phyloP scores from a whole-genome alignment of 768 basidiomycete genomes.

The Galerina sulciceps region DNA sequence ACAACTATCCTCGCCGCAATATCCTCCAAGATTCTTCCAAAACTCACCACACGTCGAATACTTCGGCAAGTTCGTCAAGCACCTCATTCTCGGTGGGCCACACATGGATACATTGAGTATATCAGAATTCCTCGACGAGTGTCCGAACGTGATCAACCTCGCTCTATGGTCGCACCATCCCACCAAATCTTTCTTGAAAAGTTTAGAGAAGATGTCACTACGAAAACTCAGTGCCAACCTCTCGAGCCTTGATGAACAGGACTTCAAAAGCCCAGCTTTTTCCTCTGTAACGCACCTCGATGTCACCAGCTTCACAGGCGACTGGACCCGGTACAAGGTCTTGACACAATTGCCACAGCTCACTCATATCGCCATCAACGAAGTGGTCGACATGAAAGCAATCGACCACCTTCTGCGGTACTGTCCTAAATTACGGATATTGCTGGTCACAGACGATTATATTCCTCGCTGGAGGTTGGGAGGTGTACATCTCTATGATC shows the following conservation, averaged over 20 bases:
- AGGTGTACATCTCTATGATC: background rate
- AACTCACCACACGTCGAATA: background rate
- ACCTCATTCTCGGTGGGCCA: conserved; percentile 14
- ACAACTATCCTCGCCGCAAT: background rate
- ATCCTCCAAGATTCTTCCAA: background rate
- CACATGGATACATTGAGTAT: background rate
- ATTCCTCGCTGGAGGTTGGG: background rate
- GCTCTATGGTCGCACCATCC: conserved; percentile 3
- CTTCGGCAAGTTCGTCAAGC: conserved; percentile 8
- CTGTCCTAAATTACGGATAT: background rate
- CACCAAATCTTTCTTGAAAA: background rate
- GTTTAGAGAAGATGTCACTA: background rate
- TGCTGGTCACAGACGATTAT: background rate
- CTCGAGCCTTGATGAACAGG: background rate
- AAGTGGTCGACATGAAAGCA: background rate
- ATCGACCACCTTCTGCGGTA: conserved; percentile 1
- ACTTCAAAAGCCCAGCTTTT: conserved; percentile 1
- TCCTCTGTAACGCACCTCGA: conserved; percentile 10
- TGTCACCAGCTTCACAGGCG: background rate
- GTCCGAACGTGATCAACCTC: conserved; percentile 13
- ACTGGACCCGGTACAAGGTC: background rate
- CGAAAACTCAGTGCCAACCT: conserved; percentile 4
- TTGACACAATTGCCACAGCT: conserved; percentile 2
- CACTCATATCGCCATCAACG: conserved; percentile 14
- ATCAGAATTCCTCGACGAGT: conserved; percentile 1